phyloP scores from a whole-genome alignment of 2,329 filamentous ascomycete species.

The Didymella arachidicola region DNA sequence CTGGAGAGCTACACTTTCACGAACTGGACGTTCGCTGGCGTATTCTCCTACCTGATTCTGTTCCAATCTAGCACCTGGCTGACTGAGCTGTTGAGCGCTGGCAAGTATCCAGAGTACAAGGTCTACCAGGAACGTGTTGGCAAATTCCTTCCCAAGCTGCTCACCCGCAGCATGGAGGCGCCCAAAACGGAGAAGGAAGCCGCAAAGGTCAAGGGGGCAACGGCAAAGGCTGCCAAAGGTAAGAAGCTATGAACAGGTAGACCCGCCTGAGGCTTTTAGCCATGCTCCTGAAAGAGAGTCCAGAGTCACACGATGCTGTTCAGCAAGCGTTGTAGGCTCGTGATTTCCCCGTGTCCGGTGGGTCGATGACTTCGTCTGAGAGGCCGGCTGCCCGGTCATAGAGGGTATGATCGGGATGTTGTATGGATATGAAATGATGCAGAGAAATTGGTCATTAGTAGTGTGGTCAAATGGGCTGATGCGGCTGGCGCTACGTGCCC shows the following conservation, averaged over 20 bases:
- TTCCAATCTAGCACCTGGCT: slow-evolving; percentile 91
- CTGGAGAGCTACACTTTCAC: slow-evolving; percentile 73
- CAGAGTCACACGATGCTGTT: background rate
- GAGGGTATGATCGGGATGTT: background rate
- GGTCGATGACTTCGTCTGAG: background rate
- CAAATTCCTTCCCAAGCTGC: slow-evolving; percentile 75
- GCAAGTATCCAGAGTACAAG: slow-evolving; percentile 88
- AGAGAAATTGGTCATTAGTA: background rate
- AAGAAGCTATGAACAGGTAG: slow-evolving; percentile 9
- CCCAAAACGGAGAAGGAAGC: slow-evolving; percentile 33
- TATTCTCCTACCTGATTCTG: slow-evolving; percentile 73
- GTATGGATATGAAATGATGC: background rate
- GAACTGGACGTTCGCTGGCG: slow-evolving; percentile 81
- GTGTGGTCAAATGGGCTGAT: background rate
- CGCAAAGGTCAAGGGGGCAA: slow-evolving; percentile 31
- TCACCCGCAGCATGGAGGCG: slow-evolving; percentile 43
- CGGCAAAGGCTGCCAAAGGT: slow-evolving; percentile 29
- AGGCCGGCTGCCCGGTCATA: background rate
- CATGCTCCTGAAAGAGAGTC: background rate
- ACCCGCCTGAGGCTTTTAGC: background rate
- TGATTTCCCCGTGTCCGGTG: background rate
- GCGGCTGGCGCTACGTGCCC: background rate
- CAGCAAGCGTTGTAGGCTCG: background rate
- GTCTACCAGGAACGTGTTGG: slow-evolving; percentile 84
- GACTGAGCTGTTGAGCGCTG: slow-evolving; percentile 79